A percentile compares a stretch with the other conserved stretches of the same genome.
phyloP scores from a whole-genome alignment of 2,329 filamentous ascomycete genomes.

The Pseudocercospora fijiensis region DNA sequence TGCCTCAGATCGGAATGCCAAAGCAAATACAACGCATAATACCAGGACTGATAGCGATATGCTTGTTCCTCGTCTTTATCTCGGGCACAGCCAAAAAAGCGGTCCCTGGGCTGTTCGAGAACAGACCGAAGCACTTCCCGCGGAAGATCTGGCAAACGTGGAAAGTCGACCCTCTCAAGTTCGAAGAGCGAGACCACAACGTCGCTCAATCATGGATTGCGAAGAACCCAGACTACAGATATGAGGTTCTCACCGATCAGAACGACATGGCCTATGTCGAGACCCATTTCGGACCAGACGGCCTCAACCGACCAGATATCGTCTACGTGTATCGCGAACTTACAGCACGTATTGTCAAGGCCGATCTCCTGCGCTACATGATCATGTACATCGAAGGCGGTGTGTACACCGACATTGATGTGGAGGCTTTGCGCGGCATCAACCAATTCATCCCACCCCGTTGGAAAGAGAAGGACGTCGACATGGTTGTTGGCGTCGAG shows the following conservation, averaged over 20 bases:
- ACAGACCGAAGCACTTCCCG: slow-evolving; percentile 49
- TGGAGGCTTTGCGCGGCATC: slow-evolving; percentile 55
- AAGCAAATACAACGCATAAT: slow-evolving; percentile 52
- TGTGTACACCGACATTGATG: slow-evolving; percentile 61
- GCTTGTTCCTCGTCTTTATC: slow-evolving; percentile 50
- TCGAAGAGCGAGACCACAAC: slow-evolving; percentile 62
- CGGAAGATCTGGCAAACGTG: slow-evolving; percentile 76
- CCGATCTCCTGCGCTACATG: slow-evolving; percentile 65
- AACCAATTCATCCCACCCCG: slow-evolving; percentile 62
- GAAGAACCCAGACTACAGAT: slow-evolving; percentile 66
- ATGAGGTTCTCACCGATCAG: slow-evolving; percentile 68
- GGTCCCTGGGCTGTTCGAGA: slow-evolving; percentile 24
- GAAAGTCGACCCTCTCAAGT: slow-evolving; percentile 67
- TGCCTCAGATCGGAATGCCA: slow-evolving; percentile 41
- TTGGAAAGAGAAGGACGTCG: slow-evolving; percentile 63
- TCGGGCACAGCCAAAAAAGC: slow-evolving; percentile 28
- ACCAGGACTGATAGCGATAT: slow-evolving; percentile 48
- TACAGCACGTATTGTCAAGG: slow-evolving; percentile 65
- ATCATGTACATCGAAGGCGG: slow-evolving; percentile 67
- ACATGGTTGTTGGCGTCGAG: slow-evolving; percentile 69
- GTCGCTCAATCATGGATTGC: slow-evolving; percentile 63
- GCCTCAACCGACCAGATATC: slow-evolving; percentile 66
- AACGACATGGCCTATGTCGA: slow-evolving; percentile 69
- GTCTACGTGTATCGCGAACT: slow-evolving; percentile 60
- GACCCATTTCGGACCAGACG: slow-evolving; percentile 63